Percentiles rank a stretch among this genome's conserved stretches.
Conservation (phyloP, 495 filamentous ascomycete species). For the Aspergillus sparsus region DNA sequence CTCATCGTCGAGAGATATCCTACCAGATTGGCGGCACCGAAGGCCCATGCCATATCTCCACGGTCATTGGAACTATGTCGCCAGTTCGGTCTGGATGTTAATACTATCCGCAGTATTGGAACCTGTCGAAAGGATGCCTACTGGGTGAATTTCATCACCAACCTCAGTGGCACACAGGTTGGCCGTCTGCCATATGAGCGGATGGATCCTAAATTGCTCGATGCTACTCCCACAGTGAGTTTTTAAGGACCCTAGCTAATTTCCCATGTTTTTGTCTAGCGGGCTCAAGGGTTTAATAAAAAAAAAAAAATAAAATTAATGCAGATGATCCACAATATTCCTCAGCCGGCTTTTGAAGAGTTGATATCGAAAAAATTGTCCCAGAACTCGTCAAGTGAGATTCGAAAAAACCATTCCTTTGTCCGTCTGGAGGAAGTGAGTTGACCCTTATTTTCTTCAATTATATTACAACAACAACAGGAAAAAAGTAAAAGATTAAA, state of each 20-base stretch:
- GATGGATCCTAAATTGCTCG: conserved; percentile 31
- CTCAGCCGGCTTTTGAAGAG: conserved; percentile 35
- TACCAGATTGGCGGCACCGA: conserved; percentile 29
- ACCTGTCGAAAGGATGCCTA: conserved; percentile 27
- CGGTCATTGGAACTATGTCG: conserved; percentile 34
- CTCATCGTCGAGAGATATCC: conserved; percentile 28
- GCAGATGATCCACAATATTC: conserved; percentile 39
- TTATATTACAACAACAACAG: no score
- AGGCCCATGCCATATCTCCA: conserved; percentile 34
- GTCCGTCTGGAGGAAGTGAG: conserved; percentile 25
- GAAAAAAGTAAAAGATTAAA: no score
- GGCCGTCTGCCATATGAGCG: conserved; percentile 35
- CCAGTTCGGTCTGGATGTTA: conserved; percentile 32
- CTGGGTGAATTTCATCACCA: conserved; percentile 36
- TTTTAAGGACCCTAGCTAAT: neutral
- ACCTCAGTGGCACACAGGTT: conserved; percentile 28
- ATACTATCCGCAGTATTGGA: conserved; percentile 28
- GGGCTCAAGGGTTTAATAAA: neutral
- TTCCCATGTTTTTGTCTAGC: neutral
- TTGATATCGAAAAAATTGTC: conserved; percentile 5
- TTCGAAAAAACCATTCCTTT: conserved; percentile 30
- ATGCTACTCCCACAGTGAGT: conserved; percentile 31
- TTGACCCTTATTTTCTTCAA: neutral
- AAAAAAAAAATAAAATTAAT: neutral
- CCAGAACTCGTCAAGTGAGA: conserved; percentile 17